Percentiles rank a stretch among this genome's conserved stretches.
Conservation (phyloP, 75 land plant genomes). For the Gnetum montanum region DNA sequence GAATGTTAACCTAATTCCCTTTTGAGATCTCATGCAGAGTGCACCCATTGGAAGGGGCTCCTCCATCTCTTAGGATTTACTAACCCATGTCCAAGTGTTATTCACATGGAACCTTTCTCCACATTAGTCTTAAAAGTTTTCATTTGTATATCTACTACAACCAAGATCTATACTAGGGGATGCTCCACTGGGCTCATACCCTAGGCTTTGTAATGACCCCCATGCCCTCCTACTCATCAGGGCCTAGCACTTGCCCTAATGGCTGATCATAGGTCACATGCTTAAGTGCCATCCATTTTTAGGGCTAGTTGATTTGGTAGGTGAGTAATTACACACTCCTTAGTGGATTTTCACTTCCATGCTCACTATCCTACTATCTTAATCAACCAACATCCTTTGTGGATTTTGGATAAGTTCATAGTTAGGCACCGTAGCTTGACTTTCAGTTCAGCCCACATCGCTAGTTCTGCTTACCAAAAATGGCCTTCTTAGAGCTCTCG, state of each 20-base stretch:
- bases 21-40: neutral
- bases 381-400: conserved; percentile 1
- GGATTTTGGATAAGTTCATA: conserved; percentile 13
- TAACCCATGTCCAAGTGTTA: neutral
- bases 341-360: conserved; percentile 5
- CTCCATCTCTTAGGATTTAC: neutral
- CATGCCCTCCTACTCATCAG: conserved; percentile 4
- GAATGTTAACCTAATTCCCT: neutral
- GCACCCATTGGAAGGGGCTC: neutral
- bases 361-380: neutral
- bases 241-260: conserved; percentile 5
- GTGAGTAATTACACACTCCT: neutral
- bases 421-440: conserved; percentile 1
- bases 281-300: conserved; percentile 8
- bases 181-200: neutral
- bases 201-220: neutral
- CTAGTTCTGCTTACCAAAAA: conserved; percentile 28
- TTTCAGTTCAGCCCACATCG: conserved; percentile 20
- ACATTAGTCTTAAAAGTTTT: neutral
- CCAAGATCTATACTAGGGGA: neutral
- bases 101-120: neutral
- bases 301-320: conserved; percentile 9
- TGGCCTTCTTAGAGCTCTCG: conserved; percentile 22
- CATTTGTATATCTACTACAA: neutral
- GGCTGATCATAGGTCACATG: conserved; percentile 2